These are phyloP conservation scores for Phytopythium delawarense DNA, from an alignment of 352 stramenopile genomes.

Conservation along the genomic window DNA sequence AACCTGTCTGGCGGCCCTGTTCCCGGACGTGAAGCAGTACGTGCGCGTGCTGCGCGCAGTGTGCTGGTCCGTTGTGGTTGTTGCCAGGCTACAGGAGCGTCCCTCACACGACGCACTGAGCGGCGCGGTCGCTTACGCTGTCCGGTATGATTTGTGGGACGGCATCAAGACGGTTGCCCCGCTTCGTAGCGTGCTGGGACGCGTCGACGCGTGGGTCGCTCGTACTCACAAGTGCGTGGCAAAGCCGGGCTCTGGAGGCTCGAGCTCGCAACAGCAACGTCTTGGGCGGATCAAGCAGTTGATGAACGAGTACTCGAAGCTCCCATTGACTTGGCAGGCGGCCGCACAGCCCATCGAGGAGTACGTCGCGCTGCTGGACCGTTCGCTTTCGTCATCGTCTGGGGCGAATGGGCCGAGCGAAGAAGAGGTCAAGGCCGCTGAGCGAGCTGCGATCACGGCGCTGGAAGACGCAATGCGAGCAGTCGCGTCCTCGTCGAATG, in stretches of 20 bases:
- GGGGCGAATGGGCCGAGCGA: slow-evolving; percentile 3
- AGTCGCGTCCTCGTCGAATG: slow-evolving; percentile 16
- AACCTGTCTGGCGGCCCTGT: slow-evolving; percentile 51
- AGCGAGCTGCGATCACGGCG: slow-evolving; percentile 26
- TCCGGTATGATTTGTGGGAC: slow-evolving; percentile 60
- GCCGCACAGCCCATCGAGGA: slow-evolving; percentile 29
- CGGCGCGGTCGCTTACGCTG: slow-evolving; percentile 57
- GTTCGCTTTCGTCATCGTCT: background rate
- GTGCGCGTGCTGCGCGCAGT: slow-evolving; percentile 60
- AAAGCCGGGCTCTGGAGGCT: slow-evolving; percentile 38
- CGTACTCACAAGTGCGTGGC: slow-evolving; percentile 73
- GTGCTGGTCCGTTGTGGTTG: slow-evolving; percentile 70
- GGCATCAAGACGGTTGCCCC: slow-evolving; percentile 63
- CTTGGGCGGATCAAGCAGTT: slow-evolving; percentile 58
- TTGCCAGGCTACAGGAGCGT: slow-evolving; percentile 70
- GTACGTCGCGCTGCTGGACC: slow-evolving; percentile 29
- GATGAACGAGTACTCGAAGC: slow-evolving; percentile 88
- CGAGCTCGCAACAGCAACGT: slow-evolving; percentile 35
- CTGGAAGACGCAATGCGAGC: slow-evolving; percentile 36
- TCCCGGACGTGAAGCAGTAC: slow-evolving; percentile 64
- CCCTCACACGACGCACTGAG: slow-evolving; percentile 61
- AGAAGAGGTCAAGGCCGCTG: slow-evolving; percentile 16
- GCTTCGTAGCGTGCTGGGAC: slow-evolving; percentile 65
- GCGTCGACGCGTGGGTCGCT: slow-evolving; percentile 79
- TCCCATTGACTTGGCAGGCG: slow-evolving; percentile 65